These are phyloP conservation scores for Lentinula sp. DNA, from an alignment of 768 basidiomycete species.

Conservation along the genomic window DNA sequence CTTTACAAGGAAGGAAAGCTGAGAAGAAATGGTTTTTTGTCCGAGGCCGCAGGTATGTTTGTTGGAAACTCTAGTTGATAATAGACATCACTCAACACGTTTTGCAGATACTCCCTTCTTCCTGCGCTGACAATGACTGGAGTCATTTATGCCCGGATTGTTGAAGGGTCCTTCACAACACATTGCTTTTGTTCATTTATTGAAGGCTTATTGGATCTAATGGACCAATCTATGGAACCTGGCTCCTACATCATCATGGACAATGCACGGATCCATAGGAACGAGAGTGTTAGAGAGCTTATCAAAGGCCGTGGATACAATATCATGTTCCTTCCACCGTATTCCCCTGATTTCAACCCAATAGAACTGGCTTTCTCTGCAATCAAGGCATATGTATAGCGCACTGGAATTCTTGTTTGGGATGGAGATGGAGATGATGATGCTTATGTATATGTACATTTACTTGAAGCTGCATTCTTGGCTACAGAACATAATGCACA, in stretches of 20 bases:
- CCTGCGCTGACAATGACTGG: constrained; percentile 21
- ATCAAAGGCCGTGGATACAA: constrained; percentile 14
- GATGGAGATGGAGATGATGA: not conserved
- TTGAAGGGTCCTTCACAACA: constrained; percentile 17
- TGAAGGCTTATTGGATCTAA: constrained; percentile 16
- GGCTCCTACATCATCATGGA: constrained; percentile 30
- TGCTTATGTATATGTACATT: constrained; percentile 7
- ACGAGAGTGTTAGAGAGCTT: constrained; percentile 14
- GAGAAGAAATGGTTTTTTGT: not conserved
- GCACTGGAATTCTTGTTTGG: not conserved
- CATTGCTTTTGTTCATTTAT: constrained; percentile 19
- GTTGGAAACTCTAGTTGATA: not conserved
- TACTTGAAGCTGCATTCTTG: constrained; percentile 3
- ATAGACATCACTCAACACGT: no score
- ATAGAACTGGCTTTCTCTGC: constrained; percentile 18
- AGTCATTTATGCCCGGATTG: constrained; percentile 13
- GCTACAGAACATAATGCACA: not conserved
- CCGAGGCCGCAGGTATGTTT: not conserved
- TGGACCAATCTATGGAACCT: constrained; percentile 21
- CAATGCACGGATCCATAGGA: constrained; percentile 27
- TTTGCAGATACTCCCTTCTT: constrained; percentile 20
- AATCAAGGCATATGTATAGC: constrained; percentile 14
- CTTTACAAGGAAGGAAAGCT: not conserved
- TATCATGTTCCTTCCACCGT: constrained; percentile 18
- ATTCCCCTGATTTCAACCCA: constrained; percentile 22